Conservation (phyloP, 805 yeast species). For the Zygoascus biomembranicola region DNA sequence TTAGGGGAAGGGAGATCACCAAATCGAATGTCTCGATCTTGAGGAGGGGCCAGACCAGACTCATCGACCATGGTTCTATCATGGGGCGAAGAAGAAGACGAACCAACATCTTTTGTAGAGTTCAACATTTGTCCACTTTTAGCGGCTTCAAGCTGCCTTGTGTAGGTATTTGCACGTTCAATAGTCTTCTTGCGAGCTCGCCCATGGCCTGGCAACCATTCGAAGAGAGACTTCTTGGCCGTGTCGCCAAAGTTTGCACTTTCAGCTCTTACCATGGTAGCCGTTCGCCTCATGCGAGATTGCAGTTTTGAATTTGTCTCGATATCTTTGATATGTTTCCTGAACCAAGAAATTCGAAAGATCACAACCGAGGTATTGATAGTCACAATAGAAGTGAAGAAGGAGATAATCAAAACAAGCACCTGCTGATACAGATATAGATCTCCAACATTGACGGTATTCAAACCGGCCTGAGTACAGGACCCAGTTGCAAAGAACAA, state of each 20-base stretch:
- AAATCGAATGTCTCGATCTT: constrained; percentile 42
- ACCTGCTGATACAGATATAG: constrained; percentile 74
- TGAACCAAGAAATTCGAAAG: constrained; percentile 81
- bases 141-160: background rate
- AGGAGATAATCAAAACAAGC: constrained; percentile 50
- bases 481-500: constrained; percentile 71
- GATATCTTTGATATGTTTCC: constrained; percentile 76
- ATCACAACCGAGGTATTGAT: constrained; percentile 74
- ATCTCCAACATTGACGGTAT: constrained; percentile 62
- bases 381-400: constrained; percentile 77
- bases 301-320: constrained; percentile 68
- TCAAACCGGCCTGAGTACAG: constrained; percentile 86
- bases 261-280: constrained; percentile 49
- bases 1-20: constrained; percentile 40
- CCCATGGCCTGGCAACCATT: background rate
- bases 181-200: background rate
- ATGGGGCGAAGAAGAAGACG: background rate
- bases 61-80: background rate
- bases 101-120: background rate
- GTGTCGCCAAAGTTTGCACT: constrained; percentile 6
- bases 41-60: constrained; percentile 14
- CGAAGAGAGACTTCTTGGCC: background rate
- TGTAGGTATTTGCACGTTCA: background rate
- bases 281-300: constrained; percentile 73
- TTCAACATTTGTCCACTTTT: background rate